Conservation (phyloP, 2,329 filamentous ascomycete species). For the Colletotrichum sp. region DNA sequence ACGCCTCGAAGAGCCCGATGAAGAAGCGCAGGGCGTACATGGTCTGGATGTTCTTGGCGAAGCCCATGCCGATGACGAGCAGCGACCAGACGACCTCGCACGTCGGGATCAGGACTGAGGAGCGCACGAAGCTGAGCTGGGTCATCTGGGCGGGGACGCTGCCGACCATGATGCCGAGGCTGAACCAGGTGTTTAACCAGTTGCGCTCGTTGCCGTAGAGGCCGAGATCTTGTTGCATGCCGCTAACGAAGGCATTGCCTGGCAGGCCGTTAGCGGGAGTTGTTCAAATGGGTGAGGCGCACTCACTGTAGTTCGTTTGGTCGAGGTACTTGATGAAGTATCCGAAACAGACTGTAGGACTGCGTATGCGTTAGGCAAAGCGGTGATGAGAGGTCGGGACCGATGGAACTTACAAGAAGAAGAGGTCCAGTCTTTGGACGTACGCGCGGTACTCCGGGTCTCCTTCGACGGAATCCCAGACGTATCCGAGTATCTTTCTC, state of each 20-base stretch:
- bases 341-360: slow-evolving; percentile 1
- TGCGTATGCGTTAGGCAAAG: background rate
- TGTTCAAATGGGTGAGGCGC: background rate
- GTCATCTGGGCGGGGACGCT: slow-evolving; percentile 29
- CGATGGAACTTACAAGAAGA: background rate
- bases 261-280: background rate
- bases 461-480: slow-evolving; percentile 8
- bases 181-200: slow-evolving; percentile 26
- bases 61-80: slow-evolving; percentile 16
- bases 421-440: slow-evolving; percentile 1
- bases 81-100: slow-evolving; percentile 29
- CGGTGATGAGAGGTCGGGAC: fast-evolving
- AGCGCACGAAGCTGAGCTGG: slow-evolving; percentile 29
- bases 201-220: slow-evolving; percentile 29
- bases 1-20: slow-evolving; percentile 43
- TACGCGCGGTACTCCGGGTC: slow-evolving; percentile 5
- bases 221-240: slow-evolving; percentile 29
- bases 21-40: slow-evolving; percentile 48
- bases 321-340: slow-evolving; percentile 27
- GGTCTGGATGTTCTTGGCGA: slow-evolving; percentile 26
- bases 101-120: slow-evolving; percentile 28
- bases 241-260: slow-evolving; percentile 29
- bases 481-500: background rate
- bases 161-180: slow-evolving; percentile 25
- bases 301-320: slow-evolving; percentile 32